phyloP scores from a whole-genome alignment of 2,329 filamentous ascomycete genomes.

The Trichophyton simii region DNA sequence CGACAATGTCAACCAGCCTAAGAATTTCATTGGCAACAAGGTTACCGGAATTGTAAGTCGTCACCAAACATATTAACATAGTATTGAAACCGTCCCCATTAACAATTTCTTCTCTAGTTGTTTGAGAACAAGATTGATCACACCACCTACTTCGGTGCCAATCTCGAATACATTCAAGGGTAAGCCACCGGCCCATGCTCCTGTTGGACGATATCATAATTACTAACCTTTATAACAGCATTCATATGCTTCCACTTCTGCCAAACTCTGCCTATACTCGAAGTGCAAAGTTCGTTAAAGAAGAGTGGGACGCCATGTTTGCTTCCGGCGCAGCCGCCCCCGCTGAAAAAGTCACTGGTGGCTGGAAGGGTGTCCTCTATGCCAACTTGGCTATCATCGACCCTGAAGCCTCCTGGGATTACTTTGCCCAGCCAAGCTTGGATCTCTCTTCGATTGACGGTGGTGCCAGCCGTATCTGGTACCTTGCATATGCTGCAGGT shows the following conservation, averaged over 20 bases:
- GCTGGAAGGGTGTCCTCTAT: constrained; percentile 77
- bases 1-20: constrained; percentile 59
- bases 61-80: neutral
- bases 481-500: constrained; percentile 66
- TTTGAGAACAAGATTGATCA: constrained; percentile 97
- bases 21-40: constrained; percentile 70
- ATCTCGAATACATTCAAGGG: constrained; percentile 58
- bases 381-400: constrained; percentile 71
- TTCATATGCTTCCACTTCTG: constrained; percentile 70
- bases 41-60: constrained; percentile 43
- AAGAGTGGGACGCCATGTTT: constrained; percentile 79
- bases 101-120: constrained; percentile 30
- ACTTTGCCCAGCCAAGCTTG: constrained; percentile 58
- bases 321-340: constrained; percentile 50
- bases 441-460: constrained; percentile 56
- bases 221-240: constrained; percentile 39
- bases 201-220: neutral
- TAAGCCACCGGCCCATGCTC: constrained; percentile 14
- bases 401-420: constrained; percentile 55
- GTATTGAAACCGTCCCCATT: neutral
- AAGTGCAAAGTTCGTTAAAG: constrained; percentile 53
- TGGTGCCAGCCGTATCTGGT: constrained; percentile 75
- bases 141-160: constrained; percentile 72
- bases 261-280: constrained; percentile 58
- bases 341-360: constrained; percentile 46